Evolutionary conservation across 2,329 filamentous ascomycete genomes (phyloP).

Genomic region (Incumbomyces delicatus): DNA sequence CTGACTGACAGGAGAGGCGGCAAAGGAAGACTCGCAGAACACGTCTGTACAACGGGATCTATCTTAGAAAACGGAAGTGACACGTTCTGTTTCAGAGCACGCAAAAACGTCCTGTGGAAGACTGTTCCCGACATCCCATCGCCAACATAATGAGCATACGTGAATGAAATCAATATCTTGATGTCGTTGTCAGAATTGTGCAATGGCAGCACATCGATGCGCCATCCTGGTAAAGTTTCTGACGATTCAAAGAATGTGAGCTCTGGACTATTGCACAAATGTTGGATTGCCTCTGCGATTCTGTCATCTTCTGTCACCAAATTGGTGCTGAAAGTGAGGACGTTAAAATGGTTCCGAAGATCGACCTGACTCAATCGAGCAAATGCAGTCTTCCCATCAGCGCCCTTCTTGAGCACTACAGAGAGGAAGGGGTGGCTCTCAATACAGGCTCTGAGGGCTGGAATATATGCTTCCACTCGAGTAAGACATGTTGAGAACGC

Average conservation of each 20-base stretch:
- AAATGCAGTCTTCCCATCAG: conserved; percentile 29
- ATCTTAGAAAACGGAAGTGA: conserved; percentile 2
- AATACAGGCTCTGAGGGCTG: conserved; percentile 30
- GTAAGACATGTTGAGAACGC: conserved; percentile 11
- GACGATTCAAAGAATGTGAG: conserved; percentile 26
- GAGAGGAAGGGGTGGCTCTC: conserved; percentile 29
- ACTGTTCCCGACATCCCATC: conserved; percentile 35
- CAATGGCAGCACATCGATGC: conserved; percentile 30
- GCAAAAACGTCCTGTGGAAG: conserved; percentile 35
- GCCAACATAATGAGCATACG: conserved; percentile 35
- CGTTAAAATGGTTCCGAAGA: conserved; percentile 31
- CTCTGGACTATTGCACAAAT: neutral
- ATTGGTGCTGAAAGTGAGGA: conserved; percentile 17
- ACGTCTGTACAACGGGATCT: conserved; percentile 3
- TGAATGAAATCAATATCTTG: conserved; percentile 30
- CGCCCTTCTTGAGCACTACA: conserved; percentile 27
- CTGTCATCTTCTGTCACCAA: conserved; percentile 11
- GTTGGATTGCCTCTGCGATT: conserved; percentile 1
- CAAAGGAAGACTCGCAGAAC: conserved; percentile 26
- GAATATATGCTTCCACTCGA: conserved; percentile 22
- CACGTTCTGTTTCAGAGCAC: conserved; percentile 8
- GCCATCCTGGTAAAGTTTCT: conserved; percentile 32
- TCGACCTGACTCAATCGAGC: conserved; percentile 25
- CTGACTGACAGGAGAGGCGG: conserved; percentile 34
- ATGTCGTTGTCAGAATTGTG: neutral